Evolutionary conservation across 75 land plant genomes (phyloP).

Genomic region (Cryptomeria japonica): DNA sequence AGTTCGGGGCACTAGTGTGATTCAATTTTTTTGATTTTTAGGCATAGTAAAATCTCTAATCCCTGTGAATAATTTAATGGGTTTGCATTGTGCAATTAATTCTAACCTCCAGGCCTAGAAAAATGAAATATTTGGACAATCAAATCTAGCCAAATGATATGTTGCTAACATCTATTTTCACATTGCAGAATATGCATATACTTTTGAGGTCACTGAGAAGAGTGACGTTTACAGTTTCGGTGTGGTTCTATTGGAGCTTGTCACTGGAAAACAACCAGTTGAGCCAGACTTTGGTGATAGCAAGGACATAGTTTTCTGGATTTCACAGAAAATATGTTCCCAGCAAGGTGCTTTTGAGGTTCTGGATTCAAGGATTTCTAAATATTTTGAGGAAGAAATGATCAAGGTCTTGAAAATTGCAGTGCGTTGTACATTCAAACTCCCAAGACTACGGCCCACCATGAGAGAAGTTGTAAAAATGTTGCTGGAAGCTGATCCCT

Average conservation of each 20-base stretch:
- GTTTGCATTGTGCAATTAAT: background rate
- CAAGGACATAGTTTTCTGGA: conserved; percentile 65
- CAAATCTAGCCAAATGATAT: background rate
- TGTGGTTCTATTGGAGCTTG: conserved; percentile 68
- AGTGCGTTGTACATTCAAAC: conserved; percentile 50
- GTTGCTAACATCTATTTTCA: background rate
- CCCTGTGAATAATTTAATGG: background rate
- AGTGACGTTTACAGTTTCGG: conserved; percentile 87
- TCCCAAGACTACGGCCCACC: conserved; percentile 54
- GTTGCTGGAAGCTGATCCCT: conserved; percentile 61
- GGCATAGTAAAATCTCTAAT: background rate
- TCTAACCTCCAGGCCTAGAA: background rate
- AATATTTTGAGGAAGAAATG: conserved; percentile 65
- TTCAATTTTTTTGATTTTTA: background rate
- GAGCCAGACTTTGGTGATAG: conserved; percentile 72
- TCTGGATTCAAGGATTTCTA: conserved; percentile 48
- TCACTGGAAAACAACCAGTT: conserved; percentile 65
- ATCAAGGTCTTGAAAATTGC: conserved; percentile 56
- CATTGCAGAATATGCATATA: conserved; percentile 68
- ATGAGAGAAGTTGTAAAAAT: conserved; percentile 81
- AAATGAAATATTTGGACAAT: no score
- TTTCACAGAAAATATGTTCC: conserved; percentile 42
- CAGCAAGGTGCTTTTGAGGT: conserved; percentile 51
- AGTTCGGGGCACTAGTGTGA: conserved; percentile 7
- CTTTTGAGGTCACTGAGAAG: conserved; percentile 64